Evolutionary conservation across 768 basidiomycete species (phyloP).

Genomic region (Pulveroboletus frians): DNA sequence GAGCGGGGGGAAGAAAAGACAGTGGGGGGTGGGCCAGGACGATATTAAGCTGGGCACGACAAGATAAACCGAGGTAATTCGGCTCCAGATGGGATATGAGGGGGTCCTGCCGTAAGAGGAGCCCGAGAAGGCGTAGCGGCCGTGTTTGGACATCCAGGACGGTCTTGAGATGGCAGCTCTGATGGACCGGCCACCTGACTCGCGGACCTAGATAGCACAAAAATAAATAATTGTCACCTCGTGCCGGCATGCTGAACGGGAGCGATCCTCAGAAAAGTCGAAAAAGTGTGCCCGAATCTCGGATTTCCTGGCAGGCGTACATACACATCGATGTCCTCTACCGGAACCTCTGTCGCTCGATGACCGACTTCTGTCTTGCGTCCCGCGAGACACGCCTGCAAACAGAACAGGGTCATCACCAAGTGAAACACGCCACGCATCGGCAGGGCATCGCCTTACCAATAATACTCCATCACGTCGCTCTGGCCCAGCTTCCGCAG

Average conservation of each 20-base stretch:
- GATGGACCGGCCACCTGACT: conserved; percentile 12
- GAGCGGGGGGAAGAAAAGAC: background rate
- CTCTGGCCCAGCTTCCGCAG: conserved; percentile 83
- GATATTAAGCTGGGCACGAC: background rate
- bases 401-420: background rate
- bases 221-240: conserved; percentile 1
- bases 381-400: conserved; percentile 76
- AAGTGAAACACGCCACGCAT: background rate
- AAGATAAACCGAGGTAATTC: conserved; percentile 15
- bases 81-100: background rate
- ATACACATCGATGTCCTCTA: conserved; percentile 18
- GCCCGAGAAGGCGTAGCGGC: background rate
- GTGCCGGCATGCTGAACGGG: conserved; percentile 9
- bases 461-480: conserved; percentile 94
- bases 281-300: background rate
- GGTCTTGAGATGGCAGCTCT: conserved; percentile 16
- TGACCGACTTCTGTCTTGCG: conserved; percentile 70
- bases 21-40: background rate
- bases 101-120: conserved; percentile 2
- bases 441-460: conserved; percentile 39
- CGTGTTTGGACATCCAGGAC: background rate
- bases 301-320: too few species aligned
- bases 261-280: conserved; percentile 9
- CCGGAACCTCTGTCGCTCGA: conserved; percentile 64
- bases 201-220: too few species aligned